Evolutionary conservation across 345 rosid genomes (phyloP).

Genomic region (rapeseed (Brassica napus)): DNA sequence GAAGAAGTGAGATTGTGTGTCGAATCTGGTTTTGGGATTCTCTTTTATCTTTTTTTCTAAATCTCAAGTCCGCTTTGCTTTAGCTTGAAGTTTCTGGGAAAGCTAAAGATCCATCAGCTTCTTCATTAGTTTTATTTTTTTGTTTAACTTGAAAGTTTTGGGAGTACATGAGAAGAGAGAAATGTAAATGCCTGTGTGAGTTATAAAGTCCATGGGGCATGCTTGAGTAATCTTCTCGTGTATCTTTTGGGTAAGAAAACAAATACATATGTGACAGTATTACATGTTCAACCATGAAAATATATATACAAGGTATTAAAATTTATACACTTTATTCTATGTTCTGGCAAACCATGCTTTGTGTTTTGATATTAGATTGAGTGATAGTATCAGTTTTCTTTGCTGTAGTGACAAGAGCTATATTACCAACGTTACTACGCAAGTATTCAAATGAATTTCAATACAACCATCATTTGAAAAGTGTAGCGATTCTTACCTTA

Average conservation of each 20-base stretch:
- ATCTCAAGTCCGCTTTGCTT: slow-evolving; percentile 6
- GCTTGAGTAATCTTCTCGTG: slow-evolving; percentile 6
- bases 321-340: not conserved
- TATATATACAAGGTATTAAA: not conserved
- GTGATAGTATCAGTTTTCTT: not conserved
- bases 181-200: slow-evolving; percentile 34
- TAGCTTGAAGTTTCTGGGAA: slow-evolving; percentile 15
- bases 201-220: slow-evolving; percentile 33
- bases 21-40: slow-evolving; percentile 26
- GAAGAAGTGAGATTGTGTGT: not conserved
- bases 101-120: slow-evolving; percentile 18
- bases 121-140: not conserved
- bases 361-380: not conserved
- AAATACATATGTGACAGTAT: slow-evolving; percentile 2
- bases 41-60: slow-evolving; percentile 9
- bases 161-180: slow-evolving; percentile 10
- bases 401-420: not conserved
- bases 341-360: not conserved
- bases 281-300: slow-evolving; percentile 15
- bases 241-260: not conserved
- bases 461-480: not conserved
- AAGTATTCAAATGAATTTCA: not conserved
- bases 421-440: not conserved
- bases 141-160: slow-evolving; percentile 24
- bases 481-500: not conserved